Percentiles rank a stretch among this genome's conserved stretches.
These are phyloP conservation scores for Ascochyta viciae-villosae DNA, from an alignment of 2,329 filamentous ascomycete species.

Conservation along the genomic window DNA sequence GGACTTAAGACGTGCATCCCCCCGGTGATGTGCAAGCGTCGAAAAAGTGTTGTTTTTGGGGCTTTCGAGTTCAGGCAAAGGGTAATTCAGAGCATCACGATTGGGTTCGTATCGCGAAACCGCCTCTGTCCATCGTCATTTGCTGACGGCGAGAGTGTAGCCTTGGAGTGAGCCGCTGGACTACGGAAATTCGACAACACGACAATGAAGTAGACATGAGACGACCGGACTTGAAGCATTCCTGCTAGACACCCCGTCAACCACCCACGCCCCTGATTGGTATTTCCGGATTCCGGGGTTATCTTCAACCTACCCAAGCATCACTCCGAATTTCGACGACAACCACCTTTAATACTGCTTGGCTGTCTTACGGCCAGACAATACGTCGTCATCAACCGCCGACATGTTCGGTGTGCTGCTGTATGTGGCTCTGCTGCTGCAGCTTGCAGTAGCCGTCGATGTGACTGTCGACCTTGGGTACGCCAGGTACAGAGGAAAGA, in stretches of 20 bases:
- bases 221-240: constrained; percentile 11
- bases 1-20: constrained; percentile 4
- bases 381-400: not conserved
- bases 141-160: not conserved
- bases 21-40: not conserved
- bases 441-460: constrained; percentile 44
- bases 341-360: not conserved
- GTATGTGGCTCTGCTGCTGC: constrained; percentile 30
- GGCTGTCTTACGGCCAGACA: constrained; percentile 1
- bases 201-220: constrained; percentile 5
- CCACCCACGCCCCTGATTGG: not conserved
- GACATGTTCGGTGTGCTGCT: constrained; percentile 35
- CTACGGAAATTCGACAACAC: not conserved
- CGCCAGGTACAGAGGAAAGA: constrained; percentile 67
- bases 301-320: not conserved
- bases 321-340: not conserved
- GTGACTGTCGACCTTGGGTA: constrained; percentile 69
- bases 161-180: not conserved
- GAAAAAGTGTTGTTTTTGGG: not conserved
- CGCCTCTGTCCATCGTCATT: constrained; percentile 7
- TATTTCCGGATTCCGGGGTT: not conserved
- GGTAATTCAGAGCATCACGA: not conserved
- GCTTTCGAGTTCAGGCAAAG: not conserved
- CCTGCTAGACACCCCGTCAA: constrained; percentile 4
- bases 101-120: constrained; percentile 10